Conservation (phyloP, 116 monocot species). For the Zostera marina region DNA sequence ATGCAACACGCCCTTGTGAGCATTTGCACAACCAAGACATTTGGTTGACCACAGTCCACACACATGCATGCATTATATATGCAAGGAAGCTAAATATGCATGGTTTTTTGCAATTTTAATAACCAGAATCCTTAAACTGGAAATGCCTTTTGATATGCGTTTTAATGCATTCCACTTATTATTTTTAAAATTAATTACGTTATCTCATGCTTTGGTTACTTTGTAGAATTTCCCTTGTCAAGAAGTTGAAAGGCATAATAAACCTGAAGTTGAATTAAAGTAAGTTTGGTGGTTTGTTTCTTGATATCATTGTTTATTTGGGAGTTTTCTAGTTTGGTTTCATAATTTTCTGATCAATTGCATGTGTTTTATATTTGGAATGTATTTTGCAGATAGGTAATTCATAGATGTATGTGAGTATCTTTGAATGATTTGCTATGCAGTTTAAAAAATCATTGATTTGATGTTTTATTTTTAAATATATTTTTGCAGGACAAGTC, state of each 20-base stretch:
- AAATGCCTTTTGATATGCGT: too few relatives aligned
- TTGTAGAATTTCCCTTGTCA: constrained; percentile 93
- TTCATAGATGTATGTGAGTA: too few relatives aligned
- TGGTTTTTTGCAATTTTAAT: too few relatives aligned
- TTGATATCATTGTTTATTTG: neutral
- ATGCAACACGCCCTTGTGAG: too few relatives aligned
- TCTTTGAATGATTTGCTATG: too few relatives aligned
- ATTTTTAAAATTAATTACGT: neutral
- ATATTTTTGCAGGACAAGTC: constrained; percentile 60
- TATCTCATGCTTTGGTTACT: neutral
- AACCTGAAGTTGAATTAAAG: constrained; percentile 93
- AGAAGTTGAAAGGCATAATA: constrained; percentile 95
- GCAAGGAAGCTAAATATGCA: too few relatives aligned
- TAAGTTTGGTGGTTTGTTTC: constrained; percentile 26
- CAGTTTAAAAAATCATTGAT: neutral
- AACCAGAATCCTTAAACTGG: too few relatives aligned
- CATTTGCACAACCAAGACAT: too few relatives aligned
- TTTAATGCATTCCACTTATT: too few relatives aligned
- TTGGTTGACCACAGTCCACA: too few relatives aligned
- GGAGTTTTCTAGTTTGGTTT: neutral
- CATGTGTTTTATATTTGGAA: neutral
- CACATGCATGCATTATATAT: too few relatives aligned
- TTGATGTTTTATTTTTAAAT: neutral
- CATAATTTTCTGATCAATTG: too few relatives aligned
- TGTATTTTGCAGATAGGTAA: neutral